Percentiles rank a stretch among this genome's conserved stretches.
These are phyloP conservation scores for Calendula officinalis DNA, from an alignment of 129 eudicot species.

Conservation along the genomic window DNA sequence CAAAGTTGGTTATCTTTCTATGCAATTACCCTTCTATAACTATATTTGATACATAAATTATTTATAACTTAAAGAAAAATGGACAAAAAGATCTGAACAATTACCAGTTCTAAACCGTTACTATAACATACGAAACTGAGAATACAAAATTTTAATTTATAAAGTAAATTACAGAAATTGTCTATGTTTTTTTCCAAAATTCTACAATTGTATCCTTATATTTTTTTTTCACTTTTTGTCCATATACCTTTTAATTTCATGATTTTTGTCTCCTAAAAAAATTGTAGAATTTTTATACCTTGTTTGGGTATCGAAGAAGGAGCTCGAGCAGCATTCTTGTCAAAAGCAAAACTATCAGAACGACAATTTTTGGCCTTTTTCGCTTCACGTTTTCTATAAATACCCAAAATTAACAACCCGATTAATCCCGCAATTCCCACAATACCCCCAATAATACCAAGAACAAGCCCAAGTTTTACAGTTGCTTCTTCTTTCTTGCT, in stretches of 20 bases:
- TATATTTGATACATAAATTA: too few species aligned
- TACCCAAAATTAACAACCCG: slow-evolving; percentile 51
- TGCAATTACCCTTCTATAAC: too few species aligned
- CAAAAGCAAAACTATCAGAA: slow-evolving; percentile 61
- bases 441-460: slow-evolving; percentile 76
- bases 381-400: slow-evolving; percentile 42
- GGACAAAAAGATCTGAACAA: too few species aligned
- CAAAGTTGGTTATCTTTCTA: too few species aligned
- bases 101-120: too few species aligned
- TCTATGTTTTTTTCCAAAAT: too few species aligned
- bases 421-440: slow-evolving; percentile 44
- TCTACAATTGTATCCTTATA: too few species aligned
- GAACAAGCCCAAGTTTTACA: slow-evolving; percentile 63
- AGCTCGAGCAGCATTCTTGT: slow-evolving; percentile 36
- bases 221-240: too few species aligned
- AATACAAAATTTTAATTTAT: slow-evolving; percentile 8
- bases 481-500: slow-evolving; percentile 39
- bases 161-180: too few species aligned
- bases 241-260: too few species aligned
- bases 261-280: too few species aligned
- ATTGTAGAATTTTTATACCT: slow-evolving; percentile 37
- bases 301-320: slow-evolving; percentile 46
- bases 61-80: too few species aligned
- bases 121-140: not conserved
- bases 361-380: slow-evolving; percentile 33